Evolutionary conservation across 306 rosid genomes (phyloP), one percentile per base, ranked within the genome.

Genomic region (Cucumis hystrix): DNA sequence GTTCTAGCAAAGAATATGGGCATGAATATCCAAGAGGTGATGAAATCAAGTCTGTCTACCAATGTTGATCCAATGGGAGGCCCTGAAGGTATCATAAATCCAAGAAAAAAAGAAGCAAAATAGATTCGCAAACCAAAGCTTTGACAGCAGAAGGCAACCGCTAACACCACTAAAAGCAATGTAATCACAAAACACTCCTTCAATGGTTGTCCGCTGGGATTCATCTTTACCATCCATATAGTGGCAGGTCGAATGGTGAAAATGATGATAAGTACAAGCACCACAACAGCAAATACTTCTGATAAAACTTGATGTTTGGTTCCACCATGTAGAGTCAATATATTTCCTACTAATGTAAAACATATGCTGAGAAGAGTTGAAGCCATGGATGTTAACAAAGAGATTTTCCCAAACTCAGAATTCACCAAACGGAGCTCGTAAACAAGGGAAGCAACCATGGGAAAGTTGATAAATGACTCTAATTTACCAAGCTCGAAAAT

Each of bases 41-140:
- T 5, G 35, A 77, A 30, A 1, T 77, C 82, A 65, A 86, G 85
- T 78, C 82, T 76, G 76, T 83, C 80, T 6, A 25, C 30, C 2
- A 81, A 56, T 6, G 71, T 43, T 20, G 80, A 55, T 8, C 84
- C 84, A 8, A 83, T 10, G 10, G 86, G 84, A 6, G 82, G 84
- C 28, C 83, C 81, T 9, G 79, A 30, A 8, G 86, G 86, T 14
- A 81, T 78, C 15, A 66, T 25, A 35, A 83, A 8, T 49, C 86
- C 86, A 18, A 85, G 84, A 23, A 81, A 10, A 28, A 86, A 15
- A 20, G 89, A 83, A 5, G 80, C 85, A 56, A 41, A 81, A 79
- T 78, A 70, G 28, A 60, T 18, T 33, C 79, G 70, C 41, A 83
- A 71, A 40, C 89, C 82, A 7, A 52, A 16, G 8, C 71, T 78